Evolutionary conservation across 768 basidiomycete species (phyloP), one percentile per base, ranked within the genome.

Genomic region (Lactarius vividus): DNA sequence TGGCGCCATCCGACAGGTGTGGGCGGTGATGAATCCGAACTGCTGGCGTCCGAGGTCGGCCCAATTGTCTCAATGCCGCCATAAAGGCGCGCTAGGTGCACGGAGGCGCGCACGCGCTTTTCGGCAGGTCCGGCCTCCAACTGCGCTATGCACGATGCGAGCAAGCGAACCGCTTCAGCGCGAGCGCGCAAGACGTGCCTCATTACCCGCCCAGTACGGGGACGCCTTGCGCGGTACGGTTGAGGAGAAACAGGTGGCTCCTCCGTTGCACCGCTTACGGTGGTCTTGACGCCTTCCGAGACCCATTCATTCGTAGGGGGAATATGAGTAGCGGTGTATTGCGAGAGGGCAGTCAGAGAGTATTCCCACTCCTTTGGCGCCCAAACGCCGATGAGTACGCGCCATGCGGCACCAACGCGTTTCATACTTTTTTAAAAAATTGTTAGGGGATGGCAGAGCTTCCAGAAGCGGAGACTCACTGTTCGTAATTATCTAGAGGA

Each of bases 381-480:
- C 97, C 97, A 98, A 15, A 98, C 86, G 8, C 96, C 97, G 69
- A 98, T 85, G 16, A 99, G 84, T n/a, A 97, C 87, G 61, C 94
- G 88, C 95, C 96, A 99, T n/a, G 95, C 88, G 6, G 96, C 92
- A 20, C 90, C 82, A 57, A 96, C 83, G 49, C 91, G 91, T 77
- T 95, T 96, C 57, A 87, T 85, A 35, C 94, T 69, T 59, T 58
- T 69, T 59, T 58, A 59, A 59, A 67, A 44, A 65, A 28, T 54
- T 31, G 55, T 46, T 62, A 63, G 64, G 58, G 59, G 56, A 63
- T 18, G 57, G 64, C 31, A 23, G 52, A 80, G 29, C 42, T 35
- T 37, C 44, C 29, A 39, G 15, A 39, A 57, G 46, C 54, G 54
- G 28, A 42, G 46, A 55, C 57, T 4, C 68, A 95, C 94, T 86